Base-by-base conservation (phyloP, 306 rosid genomes). In the Psophocarpus tetragonolobus region DNA sequence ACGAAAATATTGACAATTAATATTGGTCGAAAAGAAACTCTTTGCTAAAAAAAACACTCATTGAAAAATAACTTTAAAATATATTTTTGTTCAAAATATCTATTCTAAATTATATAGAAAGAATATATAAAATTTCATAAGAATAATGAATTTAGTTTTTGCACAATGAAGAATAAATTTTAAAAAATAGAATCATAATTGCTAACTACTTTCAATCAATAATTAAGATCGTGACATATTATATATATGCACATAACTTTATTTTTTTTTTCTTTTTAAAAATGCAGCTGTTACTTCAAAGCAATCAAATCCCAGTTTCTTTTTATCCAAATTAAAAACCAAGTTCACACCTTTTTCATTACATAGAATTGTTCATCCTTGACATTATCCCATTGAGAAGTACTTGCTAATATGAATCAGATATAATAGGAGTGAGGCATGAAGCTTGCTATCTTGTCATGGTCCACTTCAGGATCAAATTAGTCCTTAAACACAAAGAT, bases 371-470 rank as follows among this genome's bases (percentile, higher is more conserved):
- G 58, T 7, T 5, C 14, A 60, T 39, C 8, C 69, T 42, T 3
- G 10, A 26, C 50, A 3, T 61, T 61, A 24, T 38, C 35, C 38
- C 14, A 50, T 50, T 39, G 68, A 39, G n/a, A 64, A 39, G 78
- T 53, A 51, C 3, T 5, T 35, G 15, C 5, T 20, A 75, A 61
- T 41, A 58, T 57, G 42, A 78, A 67, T 36, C 8, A 6, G 82
- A 32, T 56, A 32, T 36, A 75, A 76, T n/a, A 57, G n/a, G n/a
- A 66, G 14, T 20, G 2, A 11, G 14, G 77, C 0, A 15, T 84
- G 85, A 84, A 81, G 78, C 63, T 39, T 39, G 85, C n/a, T 50
- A 50, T 73, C 32, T 41, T 77, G 74, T 81, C 88, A 85, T 67
- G 14, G 26, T 77, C 81, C 85, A 81, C 88, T 85, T 81, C 4